Percentiles rank a stretch among this genome's conserved stretches.
phyloP scores from a whole-genome alignment of 2,329 filamentous ascomycete species.

The Alternaria postmessia region DNA sequence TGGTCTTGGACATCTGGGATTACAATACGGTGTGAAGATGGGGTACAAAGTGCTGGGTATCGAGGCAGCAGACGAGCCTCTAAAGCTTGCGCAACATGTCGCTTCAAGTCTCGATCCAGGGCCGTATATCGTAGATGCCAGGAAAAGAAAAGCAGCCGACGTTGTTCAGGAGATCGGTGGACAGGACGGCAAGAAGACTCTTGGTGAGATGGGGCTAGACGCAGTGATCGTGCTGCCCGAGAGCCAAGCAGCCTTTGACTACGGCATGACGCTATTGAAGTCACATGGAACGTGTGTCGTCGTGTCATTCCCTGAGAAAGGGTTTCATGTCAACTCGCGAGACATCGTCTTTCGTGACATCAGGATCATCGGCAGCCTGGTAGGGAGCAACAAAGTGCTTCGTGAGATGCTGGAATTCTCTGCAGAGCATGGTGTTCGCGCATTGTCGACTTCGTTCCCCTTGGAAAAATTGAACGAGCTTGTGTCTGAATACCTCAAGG shows the following conservation, averaged over 20 bases:
- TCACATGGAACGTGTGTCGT: slow-evolving; percentile 58
- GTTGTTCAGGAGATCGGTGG: slow-evolving; percentile 45
- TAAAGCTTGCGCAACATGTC: slow-evolving; percentile 47
- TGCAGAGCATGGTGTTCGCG: slow-evolving; percentile 46
- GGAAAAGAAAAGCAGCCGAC: slow-evolving; percentile 40
- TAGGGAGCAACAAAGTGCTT: slow-evolving; percentile 53
- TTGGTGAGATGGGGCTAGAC: slow-evolving; percentile 56
- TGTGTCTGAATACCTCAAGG: slow-evolving; percentile 56
- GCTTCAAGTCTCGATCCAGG: slow-evolving; percentile 32
- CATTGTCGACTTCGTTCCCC: slow-evolving; percentile 48
- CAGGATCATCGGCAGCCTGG: slow-evolving; percentile 52
- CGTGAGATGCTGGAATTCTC: slow-evolving; percentile 54
- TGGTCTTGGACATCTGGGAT: slow-evolving; percentile 42
- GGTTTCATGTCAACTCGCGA: slow-evolving; percentile 54
- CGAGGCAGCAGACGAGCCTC: slow-evolving; percentile 49
- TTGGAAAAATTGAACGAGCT: slow-evolving; percentile 52
- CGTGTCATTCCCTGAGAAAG: slow-evolving; percentile 57
- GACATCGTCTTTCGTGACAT: slow-evolving; percentile 58
- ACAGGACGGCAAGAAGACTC: slow-evolving; percentile 47
- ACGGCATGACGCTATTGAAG: slow-evolving; percentile 54
- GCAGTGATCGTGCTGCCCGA: slow-evolving; percentile 59
- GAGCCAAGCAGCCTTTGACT: slow-evolving; percentile 58
- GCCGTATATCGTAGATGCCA: slow-evolving; percentile 53
- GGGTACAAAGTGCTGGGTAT: slow-evolving; percentile 50
- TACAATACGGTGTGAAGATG: slow-evolving; percentile 44